Evolutionary conservation across 2,329 filamentous ascomycete genomes (phyloP), one percentile per base, ranked within the genome.

Genomic region (Ceratocystis alfenasii): DNA sequence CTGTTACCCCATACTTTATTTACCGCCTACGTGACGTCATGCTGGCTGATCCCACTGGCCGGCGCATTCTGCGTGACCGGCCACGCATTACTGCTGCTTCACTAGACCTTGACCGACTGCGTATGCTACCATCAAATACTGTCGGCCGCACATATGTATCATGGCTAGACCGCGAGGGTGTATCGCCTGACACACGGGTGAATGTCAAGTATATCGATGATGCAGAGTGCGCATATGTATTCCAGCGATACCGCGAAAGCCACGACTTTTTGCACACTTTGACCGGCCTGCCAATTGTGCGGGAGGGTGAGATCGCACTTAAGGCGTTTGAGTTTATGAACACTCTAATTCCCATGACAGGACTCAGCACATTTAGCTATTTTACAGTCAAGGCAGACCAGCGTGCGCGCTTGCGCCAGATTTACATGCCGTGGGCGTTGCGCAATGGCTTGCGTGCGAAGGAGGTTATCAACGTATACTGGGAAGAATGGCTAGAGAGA

Each of bases 271-370:
- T 95, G 78, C 94, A 99, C 75, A 93, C 94, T 0, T 80, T 99
- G 64, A 96, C 92, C 0, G 93, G 93, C 0, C 77, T 99, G 61
- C 94, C 94, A 0, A 84, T 95, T 53, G 87, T 96, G 69, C 83
- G 91, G n/a, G 94, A 99, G 78, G 94, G 94, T 30, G 94, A 99
- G 79, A 83, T 99, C 12, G 94, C 93, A n/a, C 82, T 99, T 70
- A 99, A 99, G 77, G 91, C 92, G 0, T 96, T 99, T 70, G 94
- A 99, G 78, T 99, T 96, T 74, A 86, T 91, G 30, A 99, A 97
- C 73, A 97, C 92, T 1, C 77, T 95, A 44, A 78, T 99, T 65
- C 94, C 94, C 0, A 99, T 99, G 94, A 95, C 94, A 7, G 94
- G 89, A 0, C 75, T 99, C 69, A 90, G 88, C 72, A 80, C 95